Evolutionary conservation across 345 rosid species (phyloP), one percentile per base, ranked within the genome.

Genomic region (Combretum micranthum): DNA sequence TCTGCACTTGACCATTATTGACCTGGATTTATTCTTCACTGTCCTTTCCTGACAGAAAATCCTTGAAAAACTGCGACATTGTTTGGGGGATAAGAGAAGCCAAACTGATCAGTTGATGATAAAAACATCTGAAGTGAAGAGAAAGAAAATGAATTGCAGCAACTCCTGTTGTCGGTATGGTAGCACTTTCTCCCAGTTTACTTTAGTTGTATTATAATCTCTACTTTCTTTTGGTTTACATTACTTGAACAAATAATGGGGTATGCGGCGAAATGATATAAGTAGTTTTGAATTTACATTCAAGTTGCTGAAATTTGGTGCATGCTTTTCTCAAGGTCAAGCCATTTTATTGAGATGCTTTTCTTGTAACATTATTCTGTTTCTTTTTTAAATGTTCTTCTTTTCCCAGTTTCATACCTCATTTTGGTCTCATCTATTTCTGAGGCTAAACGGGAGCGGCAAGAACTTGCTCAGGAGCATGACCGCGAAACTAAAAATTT

Each of bases 391-490:
- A 20, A 15, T 50, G 2, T 50, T 15, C 9, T 9, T 32, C 39
- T 32, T 32, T 32, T 11, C 9, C 10, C 39, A 32, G 9, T 4
- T 32, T 7, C 10, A 32, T 32, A 32, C 9, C 39, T 32, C 10
- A 32, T 32, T 32, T 32, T 32, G 39, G 56, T 26, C 3, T 14
- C 19, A 17, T 25, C 42, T 15, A 44, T 47, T 20, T 61, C 60
- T 26, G 61, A 92, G 99, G 99, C 99, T 43, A 80, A 71, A 55
- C 77, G 78, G 55, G 80, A 71, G 70, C 82, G 83, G 60, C 58
- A 73, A 67, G 84, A 85, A 69, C 70, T 83, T 56, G 72, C 71
- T 57, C 80, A 75, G 56, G 85, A 85, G 61, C 68, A 74, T 68
- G 69, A 52, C 17, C 80, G 86, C 16, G 68, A 53, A 52, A 60